Percentiles rank a stretch among this genome's conserved stretches.
Evolutionary conservation across 2,329 filamentous ascomycete species (phyloP).

Genomic region (Diaporthe longicolla): DNA sequence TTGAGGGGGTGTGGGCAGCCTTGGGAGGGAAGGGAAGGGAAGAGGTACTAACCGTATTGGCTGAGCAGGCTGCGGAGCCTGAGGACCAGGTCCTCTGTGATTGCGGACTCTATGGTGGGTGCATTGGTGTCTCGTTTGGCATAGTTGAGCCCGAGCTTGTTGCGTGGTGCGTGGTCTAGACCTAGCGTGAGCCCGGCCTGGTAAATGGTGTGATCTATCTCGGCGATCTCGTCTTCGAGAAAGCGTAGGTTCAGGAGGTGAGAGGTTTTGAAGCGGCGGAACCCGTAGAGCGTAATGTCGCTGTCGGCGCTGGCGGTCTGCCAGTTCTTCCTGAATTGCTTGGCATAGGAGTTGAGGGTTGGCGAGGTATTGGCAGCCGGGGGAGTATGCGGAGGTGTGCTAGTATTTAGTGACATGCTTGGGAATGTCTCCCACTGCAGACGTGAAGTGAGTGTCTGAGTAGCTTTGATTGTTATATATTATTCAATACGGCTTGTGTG

Average conservation of each 20-base stretch:
- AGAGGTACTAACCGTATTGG: constrained; percentile 43
- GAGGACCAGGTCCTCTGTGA: constrained; percentile 18
- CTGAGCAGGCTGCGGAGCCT: constrained; percentile 43
- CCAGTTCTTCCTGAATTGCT: constrained; percentile 49
- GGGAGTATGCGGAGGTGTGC: too few species aligned
- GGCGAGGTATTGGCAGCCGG: too few species aligned
- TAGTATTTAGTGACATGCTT: too few species aligned
- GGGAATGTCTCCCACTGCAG: too few species aligned
- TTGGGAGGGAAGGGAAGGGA: too few species aligned
- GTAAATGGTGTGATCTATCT: constrained; percentile 51
- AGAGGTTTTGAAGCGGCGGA: constrained; percentile 50
- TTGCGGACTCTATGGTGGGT: constrained; percentile 25
- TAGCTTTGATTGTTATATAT: too few species aligned
- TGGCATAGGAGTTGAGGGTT: background rate
- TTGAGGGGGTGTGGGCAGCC: too few species aligned
- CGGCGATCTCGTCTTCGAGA: constrained; percentile 51
- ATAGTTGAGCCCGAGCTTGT: constrained; percentile 48
- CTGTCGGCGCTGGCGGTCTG: constrained; percentile 47
- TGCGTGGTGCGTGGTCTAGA: constrained; percentile 42
- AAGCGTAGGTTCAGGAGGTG: constrained; percentile 54
- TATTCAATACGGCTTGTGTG: too few species aligned
- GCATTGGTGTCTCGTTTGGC: constrained; percentile 45
- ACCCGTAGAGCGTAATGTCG: constrained; percentile 48
- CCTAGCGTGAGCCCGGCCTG: constrained; percentile 51
- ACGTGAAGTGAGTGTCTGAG: too few species aligned